Evolutionary conservation across 768 basidiomycete species (phyloP).

Genomic region (Mrakia blollopis): DNA sequence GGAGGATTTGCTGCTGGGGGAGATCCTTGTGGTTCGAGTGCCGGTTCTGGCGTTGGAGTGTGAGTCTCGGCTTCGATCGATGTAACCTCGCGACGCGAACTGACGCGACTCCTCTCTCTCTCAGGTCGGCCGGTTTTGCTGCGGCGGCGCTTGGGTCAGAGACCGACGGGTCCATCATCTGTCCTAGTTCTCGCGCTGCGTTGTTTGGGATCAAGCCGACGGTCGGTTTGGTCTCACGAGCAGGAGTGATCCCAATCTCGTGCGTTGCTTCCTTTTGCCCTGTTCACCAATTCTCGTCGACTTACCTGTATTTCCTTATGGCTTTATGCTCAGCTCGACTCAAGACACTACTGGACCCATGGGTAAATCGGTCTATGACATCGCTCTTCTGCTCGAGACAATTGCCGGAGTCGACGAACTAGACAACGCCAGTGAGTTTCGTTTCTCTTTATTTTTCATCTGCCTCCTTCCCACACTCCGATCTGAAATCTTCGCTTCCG

Average conservation of each 20-base stretch:
- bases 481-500: not conserved
- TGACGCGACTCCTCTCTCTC: not conserved
- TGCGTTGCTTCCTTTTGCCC: not conserved
- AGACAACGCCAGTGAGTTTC: slow-evolving; percentile 27
- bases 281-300: not conserved
- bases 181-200: slow-evolving; percentile 36
- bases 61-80: not conserved
- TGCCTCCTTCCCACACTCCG: not conserved
- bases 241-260: slow-evolving; percentile 36
- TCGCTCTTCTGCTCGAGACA: slow-evolving; percentile 34
- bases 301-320: not conserved
- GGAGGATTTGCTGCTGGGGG: slow-evolving; percentile 37
- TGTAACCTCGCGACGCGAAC: not conserved
- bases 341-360: slow-evolving; percentile 28
- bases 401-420: slow-evolving; percentile 34
- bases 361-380: slow-evolving; percentile 20
- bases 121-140: slow-evolving; percentile 36
- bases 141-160: slow-evolving; percentile 37
- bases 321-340: not conserved
- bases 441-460: not conserved
- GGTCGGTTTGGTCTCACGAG: slow-evolving; percentile 33
- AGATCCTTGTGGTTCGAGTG: slow-evolving; percentile 38
- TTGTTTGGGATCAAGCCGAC: slow-evolving; percentile 37
- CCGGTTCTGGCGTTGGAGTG: slow-evolving; percentile 38
- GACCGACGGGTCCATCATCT: slow-evolving; percentile 30